Evolutionary conservation across 805 yeast genomes (phyloP), one percentile per base, ranked within the genome.

Genomic region (Pichia cephalocereana): DNA sequence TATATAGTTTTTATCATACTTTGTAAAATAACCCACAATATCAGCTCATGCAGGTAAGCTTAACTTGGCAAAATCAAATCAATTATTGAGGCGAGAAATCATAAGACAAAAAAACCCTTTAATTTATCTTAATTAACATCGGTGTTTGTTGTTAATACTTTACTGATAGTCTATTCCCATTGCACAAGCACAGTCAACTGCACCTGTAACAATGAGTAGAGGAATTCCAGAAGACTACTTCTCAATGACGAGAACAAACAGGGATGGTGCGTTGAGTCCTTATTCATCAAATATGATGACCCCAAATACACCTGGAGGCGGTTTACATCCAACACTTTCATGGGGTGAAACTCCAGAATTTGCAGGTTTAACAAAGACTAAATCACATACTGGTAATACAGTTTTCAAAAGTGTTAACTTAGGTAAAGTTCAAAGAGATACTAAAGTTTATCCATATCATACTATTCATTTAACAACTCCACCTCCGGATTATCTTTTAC

Each of bases 311-410:
- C 34, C 41, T 14, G 23, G 8, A 17, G 43, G 8, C 7, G 43
- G 43, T 9, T 26, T 48, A 9, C 44, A 48, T 32, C n/a, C 45
- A 8, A 27, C 46, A 2, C n/a, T 49, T 23, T 49, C 52, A 12
- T 46, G 49, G 48, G 49, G 44, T 11, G 38, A 44, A 11, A 26
- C 46, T 15, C 49, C 57, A 26, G 54, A 56, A 5, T 19, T 52
- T 23, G 48, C 51, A 31, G 40, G 45, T 2, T 40, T 61, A 44
- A 46, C 56, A 38, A 56, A 51, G 41, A 51, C 59, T 4, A 52
- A 57, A 46, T 56, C 66, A 6, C 64, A 61, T 43, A 55, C 60
- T 3, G 61, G 61, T 0, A 45, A 52, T 26, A 41, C 23, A 40
- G 8, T 8, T 26, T 37, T 6, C 32, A 43, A n/a, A 30, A 42